These are phyloP conservation scores for Uronychia setigera DNA, from an alignment of 73 alveolate genomes.

Conservation along the genomic window DNA sequence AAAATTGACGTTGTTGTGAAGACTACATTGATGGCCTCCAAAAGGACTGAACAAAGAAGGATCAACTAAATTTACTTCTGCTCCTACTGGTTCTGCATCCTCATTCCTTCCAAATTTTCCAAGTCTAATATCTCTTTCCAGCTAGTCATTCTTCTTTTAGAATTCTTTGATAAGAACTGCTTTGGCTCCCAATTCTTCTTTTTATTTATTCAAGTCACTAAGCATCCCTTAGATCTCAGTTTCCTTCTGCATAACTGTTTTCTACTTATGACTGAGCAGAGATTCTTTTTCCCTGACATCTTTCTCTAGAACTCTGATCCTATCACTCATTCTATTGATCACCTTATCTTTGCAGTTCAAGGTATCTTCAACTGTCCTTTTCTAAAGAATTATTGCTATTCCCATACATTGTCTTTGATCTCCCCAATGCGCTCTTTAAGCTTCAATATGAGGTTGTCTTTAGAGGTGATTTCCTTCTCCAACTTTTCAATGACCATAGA, in stretches of 20 bases:
- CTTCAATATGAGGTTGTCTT: not conserved
- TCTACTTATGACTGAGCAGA: not conserved
- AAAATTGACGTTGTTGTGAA: not conserved
- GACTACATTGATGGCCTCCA: not conserved
- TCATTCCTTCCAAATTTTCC: constrained; percentile 10
- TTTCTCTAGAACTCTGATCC: not conserved
- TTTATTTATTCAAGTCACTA: not conserved
- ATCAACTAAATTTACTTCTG: not conserved
- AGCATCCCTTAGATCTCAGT: not conserved
- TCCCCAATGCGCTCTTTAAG: not conserved
- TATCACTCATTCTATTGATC: not conserved
- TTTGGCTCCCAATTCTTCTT: not conserved
- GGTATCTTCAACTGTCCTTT: not conserved
- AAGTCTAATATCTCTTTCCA: constrained; percentile 1
- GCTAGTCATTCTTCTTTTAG: not conserved
- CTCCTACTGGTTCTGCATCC: not conserved
- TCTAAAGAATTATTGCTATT: not conserved
- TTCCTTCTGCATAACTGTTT: not conserved
- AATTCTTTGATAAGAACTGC: not conserved
- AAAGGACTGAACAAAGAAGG: not conserved
- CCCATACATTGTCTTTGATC: not conserved
- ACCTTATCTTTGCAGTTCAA: not conserved
- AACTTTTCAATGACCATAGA: no score
- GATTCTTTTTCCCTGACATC: not conserved
- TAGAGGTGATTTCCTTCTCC: not conserved